Evolutionary conservation across 805 yeast genomes (phyloP).

Genomic region (Priceomyces melissophilus): DNA sequence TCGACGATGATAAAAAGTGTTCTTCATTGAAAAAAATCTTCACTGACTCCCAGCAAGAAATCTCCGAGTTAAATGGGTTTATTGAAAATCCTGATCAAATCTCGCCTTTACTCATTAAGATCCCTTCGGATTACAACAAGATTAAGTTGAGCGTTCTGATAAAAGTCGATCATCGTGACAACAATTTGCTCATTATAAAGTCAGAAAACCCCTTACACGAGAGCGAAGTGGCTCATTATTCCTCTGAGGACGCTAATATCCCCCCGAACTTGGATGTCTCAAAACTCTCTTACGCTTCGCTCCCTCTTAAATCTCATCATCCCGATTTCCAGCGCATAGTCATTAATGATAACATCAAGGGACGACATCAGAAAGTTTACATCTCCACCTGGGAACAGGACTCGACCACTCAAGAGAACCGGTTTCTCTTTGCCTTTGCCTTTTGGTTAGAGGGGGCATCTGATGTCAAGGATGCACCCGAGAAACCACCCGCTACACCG

Average conservation of each 20-base stretch:
- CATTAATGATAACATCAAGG: slow-evolving; percentile 25
- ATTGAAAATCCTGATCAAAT: slow-evolving; percentile 17
- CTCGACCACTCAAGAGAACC: slow-evolving; percentile 9
- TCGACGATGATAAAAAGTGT: slow-evolving; percentile 19
- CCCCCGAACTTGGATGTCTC: slow-evolving; percentile 21
- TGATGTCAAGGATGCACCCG: background rate
- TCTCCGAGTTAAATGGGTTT: slow-evolving; percentile 19
- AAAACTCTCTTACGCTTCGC: slow-evolving; percentile 21
- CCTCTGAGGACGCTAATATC: background rate
- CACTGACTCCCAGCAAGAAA: slow-evolving; percentile 12
- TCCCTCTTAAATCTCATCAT: slow-evolving; percentile 21
- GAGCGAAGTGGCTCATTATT: slow-evolving; percentile 1
- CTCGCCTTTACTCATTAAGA: slow-evolving; percentile 30
- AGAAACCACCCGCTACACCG: background rate
- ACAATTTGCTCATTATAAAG: slow-evolving; percentile 31
- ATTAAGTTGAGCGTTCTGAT: slow-evolving; percentile 29
- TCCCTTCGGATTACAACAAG: slow-evolving; percentile 19
- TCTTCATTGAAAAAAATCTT: slow-evolving; percentile 14
- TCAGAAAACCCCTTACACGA: slow-evolving; percentile 16
- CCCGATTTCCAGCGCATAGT: slow-evolving; percentile 19
- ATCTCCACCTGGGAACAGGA: slow-evolving; percentile 26
- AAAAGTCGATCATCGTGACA: slow-evolving; percentile 9
- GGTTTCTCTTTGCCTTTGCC: slow-evolving; percentile 20
- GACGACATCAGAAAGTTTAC: slow-evolving; percentile 14
- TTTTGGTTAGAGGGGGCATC: slow-evolving; percentile 23